Percentiles rank a stretch among this genome's conserved stretches.
Evolutionary conservation across 371 early-diverging fungal species (phyloP).

Genomic region (Circinella minor): DNA sequence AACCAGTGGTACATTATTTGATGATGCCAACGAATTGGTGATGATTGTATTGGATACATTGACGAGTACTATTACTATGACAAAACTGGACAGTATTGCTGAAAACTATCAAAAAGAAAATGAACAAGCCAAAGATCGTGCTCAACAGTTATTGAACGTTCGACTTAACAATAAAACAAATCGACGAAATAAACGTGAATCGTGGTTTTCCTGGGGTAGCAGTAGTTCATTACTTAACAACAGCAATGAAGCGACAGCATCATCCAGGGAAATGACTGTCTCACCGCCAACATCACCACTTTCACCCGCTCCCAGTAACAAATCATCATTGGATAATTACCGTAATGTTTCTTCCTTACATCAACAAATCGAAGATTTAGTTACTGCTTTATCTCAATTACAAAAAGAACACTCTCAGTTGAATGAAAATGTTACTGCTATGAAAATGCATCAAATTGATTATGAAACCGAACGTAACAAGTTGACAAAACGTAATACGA

Average conservation of each 20-base stretch:
- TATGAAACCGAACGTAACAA: conserved; percentile 38
- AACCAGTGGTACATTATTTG: conserved; percentile 71
- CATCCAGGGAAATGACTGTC: background rate
- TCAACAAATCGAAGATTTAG: conserved; percentile 61
- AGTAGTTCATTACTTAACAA: conserved; percentile 9
- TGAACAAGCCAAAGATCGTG: conserved; percentile 52
- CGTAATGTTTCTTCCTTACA: conserved; percentile 29
- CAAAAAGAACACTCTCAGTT: conserved; percentile 59
- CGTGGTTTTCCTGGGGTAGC: conserved; percentile 26
- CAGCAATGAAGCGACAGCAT: background rate
- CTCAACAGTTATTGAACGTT: conserved; percentile 46
- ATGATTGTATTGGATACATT: conserved; percentile 67
- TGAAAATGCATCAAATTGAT: conserved; percentile 60
- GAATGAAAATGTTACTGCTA: conserved; percentile 44
- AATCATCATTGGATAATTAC: conserved; percentile 2
- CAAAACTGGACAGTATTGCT: conserved; percentile 70
- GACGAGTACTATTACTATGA: conserved; percentile 54
- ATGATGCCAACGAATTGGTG: conserved; percentile 66
- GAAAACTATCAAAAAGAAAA: conserved; percentile 54
- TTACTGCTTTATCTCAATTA: conserved; percentile 53
- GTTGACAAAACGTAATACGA: conserved; percentile 35
- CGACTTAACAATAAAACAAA: conserved; percentile 28
- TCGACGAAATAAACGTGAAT: conserved; percentile 30
- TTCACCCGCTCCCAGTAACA: conserved; percentile 11
- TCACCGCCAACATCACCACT: conserved; percentile 6